These are phyloP conservation scores for Cenococcum geophilum DNA, from an alignment of 495 filamentous ascomycete species.

Conservation along the genomic window DNA sequence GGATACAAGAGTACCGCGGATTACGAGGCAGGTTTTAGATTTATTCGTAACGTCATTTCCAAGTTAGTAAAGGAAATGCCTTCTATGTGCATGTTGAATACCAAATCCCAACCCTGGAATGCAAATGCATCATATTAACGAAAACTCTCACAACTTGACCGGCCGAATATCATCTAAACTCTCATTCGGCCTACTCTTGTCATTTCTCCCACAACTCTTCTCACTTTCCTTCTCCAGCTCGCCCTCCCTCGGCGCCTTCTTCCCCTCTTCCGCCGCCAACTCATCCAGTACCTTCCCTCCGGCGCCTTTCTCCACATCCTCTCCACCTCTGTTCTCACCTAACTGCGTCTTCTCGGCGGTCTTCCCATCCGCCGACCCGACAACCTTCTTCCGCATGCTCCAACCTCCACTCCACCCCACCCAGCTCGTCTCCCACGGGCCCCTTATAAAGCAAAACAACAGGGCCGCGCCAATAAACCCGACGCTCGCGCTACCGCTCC, in stretches of 20 bases:
- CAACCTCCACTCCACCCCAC: conserved; percentile 70
- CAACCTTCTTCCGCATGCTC: conserved; percentile 42
- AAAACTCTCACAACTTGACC: conserved; percentile 16
- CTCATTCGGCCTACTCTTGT: conserved; percentile 6
- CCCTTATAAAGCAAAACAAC: conserved; percentile 51
- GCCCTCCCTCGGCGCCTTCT: conserved; percentile 15
- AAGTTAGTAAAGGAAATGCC: too few species aligned
- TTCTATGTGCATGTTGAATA: too few species aligned
- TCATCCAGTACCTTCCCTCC: conserved; percentile 23
- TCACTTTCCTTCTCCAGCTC: conserved; percentile 3
- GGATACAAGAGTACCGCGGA: too few species aligned
- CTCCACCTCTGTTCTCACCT: conserved; percentile 14
- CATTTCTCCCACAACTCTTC: background rate
- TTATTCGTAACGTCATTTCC: too few species aligned
- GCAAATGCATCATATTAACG: too few species aligned
- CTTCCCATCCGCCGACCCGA: conserved; percentile 33
- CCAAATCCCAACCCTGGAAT: too few species aligned
- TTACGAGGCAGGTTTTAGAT: too few species aligned
- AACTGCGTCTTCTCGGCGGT: conserved; percentile 23
- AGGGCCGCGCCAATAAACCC: conserved; percentile 58
- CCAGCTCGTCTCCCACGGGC: conserved; percentile 67
- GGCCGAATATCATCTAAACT: conserved; percentile 20
- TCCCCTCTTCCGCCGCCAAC: conserved; percentile 18
- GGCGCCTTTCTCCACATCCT: conserved; percentile 21
- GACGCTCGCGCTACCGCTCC: conserved; percentile 60